Evolutionary conservation across 2,329 filamentous ascomycete genomes (phyloP).

Genomic region (Nemania sp.): DNA sequence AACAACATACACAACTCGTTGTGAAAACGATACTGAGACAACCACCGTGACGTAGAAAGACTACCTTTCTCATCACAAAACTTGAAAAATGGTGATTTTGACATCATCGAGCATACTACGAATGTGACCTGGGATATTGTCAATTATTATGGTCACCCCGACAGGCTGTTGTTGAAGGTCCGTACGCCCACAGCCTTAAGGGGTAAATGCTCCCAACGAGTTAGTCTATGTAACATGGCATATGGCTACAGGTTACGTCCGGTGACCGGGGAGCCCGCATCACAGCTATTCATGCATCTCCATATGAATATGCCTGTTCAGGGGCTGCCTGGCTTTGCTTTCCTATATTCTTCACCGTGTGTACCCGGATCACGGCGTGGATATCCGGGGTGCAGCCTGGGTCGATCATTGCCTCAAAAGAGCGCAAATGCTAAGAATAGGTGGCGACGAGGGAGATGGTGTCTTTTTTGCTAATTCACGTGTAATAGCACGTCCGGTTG

Average conservation of each 20-base stretch:
- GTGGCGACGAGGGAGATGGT: neutral
- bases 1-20: slow-evolving; percentile 1
- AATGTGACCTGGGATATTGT: slow-evolving; percentile 17
- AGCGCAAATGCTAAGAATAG: slow-evolving; percentile 19
- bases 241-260: slow-evolving; percentile 26
- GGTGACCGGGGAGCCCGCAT: slow-evolving; percentile 34
- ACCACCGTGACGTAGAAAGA: neutral
- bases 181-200: slow-evolving; percentile 20
- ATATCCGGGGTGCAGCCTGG: neutral
- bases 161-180: slow-evolving; percentile 19
- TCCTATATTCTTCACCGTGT: slow-evolving; percentile 6
- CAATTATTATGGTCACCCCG: slow-evolving; percentile 2
- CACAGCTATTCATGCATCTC: slow-evolving; percentile 18
- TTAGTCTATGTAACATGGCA: slow-evolving; percentile 34
- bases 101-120: slow-evolving; percentile 31
- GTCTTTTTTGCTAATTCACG: slow-evolving; percentile 3
- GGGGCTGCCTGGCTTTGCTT: slow-evolving; percentile 8
- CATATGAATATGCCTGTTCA: slow-evolving; percentile 7
- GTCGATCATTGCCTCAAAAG: slow-evolving; percentile 25
- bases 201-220: slow-evolving; percentile 33
- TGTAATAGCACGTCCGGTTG: slow-evolving; percentile 19
- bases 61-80: slow-evolving; percentile 13
- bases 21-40: neutral
- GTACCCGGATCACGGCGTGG: neutral
- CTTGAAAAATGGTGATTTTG: slow-evolving; percentile 24